A percentile compares a stretch with the other conserved stretches of the same genome.
Conservation (phyloP, 208 protist genomes). For the Porcisia hertigi region DNA sequence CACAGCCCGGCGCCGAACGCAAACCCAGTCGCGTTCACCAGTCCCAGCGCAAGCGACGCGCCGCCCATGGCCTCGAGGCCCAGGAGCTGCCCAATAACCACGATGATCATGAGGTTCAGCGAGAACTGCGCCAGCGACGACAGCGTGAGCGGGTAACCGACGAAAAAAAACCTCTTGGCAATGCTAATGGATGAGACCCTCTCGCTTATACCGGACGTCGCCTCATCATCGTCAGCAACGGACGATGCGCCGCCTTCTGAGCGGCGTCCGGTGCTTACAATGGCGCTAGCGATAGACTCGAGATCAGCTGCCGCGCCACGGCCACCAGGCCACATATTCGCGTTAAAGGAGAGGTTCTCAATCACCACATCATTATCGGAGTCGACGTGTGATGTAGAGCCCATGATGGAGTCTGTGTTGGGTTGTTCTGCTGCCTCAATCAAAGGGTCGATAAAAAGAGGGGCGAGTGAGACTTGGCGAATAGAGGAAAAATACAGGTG, state of each 20-base stretch:
- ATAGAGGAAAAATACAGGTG: no score
- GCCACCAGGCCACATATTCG: slow-evolving; percentile 28
- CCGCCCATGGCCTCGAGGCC: slow-evolving; percentile 72
- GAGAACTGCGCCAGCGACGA: slow-evolving; percentile 81
- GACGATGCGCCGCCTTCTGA: slow-evolving; percentile 12
- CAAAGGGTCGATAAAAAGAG: background rate
- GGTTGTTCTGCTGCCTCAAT: background rate
- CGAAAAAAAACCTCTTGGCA: slow-evolving; percentile 64
- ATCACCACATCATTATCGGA: slow-evolving; percentile 31
- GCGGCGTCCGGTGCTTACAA: slow-evolving; percentile 15
- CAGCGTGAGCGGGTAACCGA: slow-evolving; percentile 69
- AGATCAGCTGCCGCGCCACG: slow-evolving; percentile 24
- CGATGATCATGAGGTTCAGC: slow-evolving; percentile 67
- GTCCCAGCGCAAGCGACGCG: slow-evolving; percentile 65
- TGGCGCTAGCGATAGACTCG: slow-evolving; percentile 34
- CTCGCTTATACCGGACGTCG: slow-evolving; percentile 12
- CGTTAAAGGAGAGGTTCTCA: slow-evolving; percentile 45
- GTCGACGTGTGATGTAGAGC: slow-evolving; percentile 16
- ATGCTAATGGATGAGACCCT: slow-evolving; percentile 38
- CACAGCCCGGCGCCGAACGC: slow-evolving; percentile 84
- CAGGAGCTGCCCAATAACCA: slow-evolving; percentile 61
- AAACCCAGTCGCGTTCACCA: slow-evolving; percentile 87
- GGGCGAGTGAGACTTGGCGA: background rate
- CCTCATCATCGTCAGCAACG: slow-evolving; percentile 16
- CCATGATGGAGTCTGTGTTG: background rate